A percentile compares a stretch with the other conserved stretches of the same genome.
These are phyloP conservation scores for Aspergillus hancockii DNA, from an alignment of 495 filamentous ascomycete species.

Conservation along the genomic window DNA sequence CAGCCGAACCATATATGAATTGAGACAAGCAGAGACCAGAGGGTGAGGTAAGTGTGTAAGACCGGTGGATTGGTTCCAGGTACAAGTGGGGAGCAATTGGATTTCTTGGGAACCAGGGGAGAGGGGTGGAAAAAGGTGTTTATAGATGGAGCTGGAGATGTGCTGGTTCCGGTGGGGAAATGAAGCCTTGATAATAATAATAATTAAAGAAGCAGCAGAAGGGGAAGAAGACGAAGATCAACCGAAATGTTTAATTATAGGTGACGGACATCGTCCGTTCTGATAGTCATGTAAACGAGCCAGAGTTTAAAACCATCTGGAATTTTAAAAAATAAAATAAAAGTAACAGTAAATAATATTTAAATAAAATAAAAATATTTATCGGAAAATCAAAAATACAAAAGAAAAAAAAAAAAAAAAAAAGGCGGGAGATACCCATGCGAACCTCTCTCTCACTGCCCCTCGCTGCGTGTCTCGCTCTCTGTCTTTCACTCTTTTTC, in stretches of 20 bases:
- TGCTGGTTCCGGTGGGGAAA: conserved; percentile 18
- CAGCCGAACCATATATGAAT: conserved; percentile 24
- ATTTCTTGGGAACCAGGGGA: conserved; percentile 11
- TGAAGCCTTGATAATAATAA: conserved; percentile 8
- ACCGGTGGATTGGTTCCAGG: conserved; percentile 13
- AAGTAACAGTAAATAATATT: too few species aligned
- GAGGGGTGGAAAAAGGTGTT: conserved; percentile 21
- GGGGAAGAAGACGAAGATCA: conserved; percentile 9
- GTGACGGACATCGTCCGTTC: conserved; percentile 9
- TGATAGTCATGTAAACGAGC: conserved; percentile 1
- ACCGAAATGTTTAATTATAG: conserved; percentile 12
- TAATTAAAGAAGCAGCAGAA: conserved; percentile 1
- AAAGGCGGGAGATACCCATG: conserved; percentile 13
- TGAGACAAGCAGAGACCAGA: conserved; percentile 1
- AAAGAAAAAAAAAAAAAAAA: conserved; percentile 8
- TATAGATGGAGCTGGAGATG: conserved; percentile 22
- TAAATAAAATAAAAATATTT: too few species aligned
- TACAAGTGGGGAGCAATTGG: conserved; percentile 20
- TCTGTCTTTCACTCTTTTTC: too few species aligned
- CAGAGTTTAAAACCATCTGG: background rate
- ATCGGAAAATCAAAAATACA: conserved; percentile 1
- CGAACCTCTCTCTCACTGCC: conserved; percentile 11
- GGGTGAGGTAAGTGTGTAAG: conserved; percentile 6
- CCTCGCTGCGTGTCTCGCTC: too few species aligned
- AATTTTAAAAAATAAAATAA: too few species aligned